A percentile compares a stretch with the other conserved stretches of the same genome.
These are phyloP conservation scores for Chlorella sp. DNA, from an alignment of 139 green algal genomes.

Conservation along the genomic window DNA sequence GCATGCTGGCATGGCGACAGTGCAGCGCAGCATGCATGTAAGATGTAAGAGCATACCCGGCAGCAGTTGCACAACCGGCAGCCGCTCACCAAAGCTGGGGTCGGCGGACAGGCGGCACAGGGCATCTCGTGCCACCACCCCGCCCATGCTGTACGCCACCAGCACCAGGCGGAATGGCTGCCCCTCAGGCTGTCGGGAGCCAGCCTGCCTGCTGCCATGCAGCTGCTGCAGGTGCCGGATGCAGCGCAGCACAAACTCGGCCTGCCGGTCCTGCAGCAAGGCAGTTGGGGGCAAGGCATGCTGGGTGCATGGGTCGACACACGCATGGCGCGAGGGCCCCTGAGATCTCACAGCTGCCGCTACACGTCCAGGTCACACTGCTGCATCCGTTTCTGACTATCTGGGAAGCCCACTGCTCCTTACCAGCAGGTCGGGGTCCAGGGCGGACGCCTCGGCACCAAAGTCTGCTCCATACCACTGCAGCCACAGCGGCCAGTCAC, in stretches of 20 bases:
- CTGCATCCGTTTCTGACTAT: neutral
- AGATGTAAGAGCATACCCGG: too few relatives aligned
- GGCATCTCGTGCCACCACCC: neutral
- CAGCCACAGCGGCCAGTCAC: constrained; percentile 9
- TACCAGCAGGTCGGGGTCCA: constrained; percentile 15
- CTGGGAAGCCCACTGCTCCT: neutral
- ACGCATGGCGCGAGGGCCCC: neutral
- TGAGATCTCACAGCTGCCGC: neutral
- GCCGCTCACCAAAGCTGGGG: constrained; percentile 16
- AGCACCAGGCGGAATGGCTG: constrained; percentile 27
- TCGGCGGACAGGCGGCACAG: neutral
- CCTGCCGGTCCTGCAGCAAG: constrained; percentile 1
- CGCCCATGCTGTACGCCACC: constrained; percentile 41
- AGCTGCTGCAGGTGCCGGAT: constrained; percentile 1
- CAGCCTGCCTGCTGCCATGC: neutral
- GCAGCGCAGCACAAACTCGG: constrained; percentile 14
- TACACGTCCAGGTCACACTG: too few relatives aligned
- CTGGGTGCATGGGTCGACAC: neutral
- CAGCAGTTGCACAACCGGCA: too few relatives aligned
- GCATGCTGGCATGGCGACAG: neutral
- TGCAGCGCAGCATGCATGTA: too few relatives aligned
- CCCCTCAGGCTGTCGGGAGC: neutral
- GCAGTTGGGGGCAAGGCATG: neutral
- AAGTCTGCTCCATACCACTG: constrained; percentile 28
- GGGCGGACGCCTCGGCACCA: constrained; percentile 12